phyloP scores from a whole-genome alignment of 1,139 yeast genomes.

The Hemisphaericaspora xylanilytica region DNA sequence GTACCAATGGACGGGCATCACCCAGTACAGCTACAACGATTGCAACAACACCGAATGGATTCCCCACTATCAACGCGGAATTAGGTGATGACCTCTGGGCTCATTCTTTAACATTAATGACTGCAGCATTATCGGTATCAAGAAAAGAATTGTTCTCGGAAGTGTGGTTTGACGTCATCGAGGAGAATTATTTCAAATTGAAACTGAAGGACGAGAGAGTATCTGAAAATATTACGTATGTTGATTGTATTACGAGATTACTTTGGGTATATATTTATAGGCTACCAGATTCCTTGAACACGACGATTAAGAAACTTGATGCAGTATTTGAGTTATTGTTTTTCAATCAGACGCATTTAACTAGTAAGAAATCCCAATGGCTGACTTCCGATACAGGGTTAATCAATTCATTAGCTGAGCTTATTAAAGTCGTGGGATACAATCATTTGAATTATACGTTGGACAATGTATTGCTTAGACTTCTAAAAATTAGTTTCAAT shows the following conservation, averaged over 20 bases:
- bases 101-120: conserved; percentile 64
- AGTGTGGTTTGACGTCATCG: conserved; percentile 74
- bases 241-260: conserved; percentile 68
- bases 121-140: conserved; percentile 76
- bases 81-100: conserved; percentile 58
- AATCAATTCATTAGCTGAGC: conserved; percentile 64
- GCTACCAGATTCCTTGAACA: conserved; percentile 83
- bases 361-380: conserved; percentile 70
- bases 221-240: conserved; percentile 61
- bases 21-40: background rate
- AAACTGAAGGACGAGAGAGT: conserved; percentile 36
- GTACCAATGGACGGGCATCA: conserved; percentile 1
- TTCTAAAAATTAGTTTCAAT: conserved; percentile 55
- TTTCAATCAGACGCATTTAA: conserved; percentile 35
- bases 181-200: conserved; percentile 40
- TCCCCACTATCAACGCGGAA: background rate
- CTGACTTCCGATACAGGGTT: conserved; percentile 59
- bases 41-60: background rate
- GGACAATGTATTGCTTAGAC: conserved; percentile 70
- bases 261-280: conserved; percentile 89
- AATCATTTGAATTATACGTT: conserved; percentile 76
- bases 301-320: conserved; percentile 62
- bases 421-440: conserved; percentile 73
- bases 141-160: conserved; percentile 72
- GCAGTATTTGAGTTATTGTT: conserved; percentile 56